Base-by-base conservation (phyloP, 139 green algal species). In the Closterium sp. region DNA sequence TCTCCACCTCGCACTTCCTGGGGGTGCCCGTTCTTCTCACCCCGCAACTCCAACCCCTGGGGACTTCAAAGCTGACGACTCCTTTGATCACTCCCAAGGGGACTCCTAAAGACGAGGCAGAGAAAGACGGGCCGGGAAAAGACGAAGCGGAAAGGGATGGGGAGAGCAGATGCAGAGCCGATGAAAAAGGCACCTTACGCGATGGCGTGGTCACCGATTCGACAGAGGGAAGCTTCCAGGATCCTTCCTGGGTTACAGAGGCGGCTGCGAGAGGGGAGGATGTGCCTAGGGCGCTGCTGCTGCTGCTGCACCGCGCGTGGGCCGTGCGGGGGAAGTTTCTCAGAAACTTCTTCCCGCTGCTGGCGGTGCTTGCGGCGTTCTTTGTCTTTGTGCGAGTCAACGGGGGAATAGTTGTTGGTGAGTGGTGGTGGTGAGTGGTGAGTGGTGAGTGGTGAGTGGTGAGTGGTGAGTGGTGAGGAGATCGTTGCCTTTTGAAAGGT, bases 361-460 rank as follows among this genome's bases (percentile, higher is more conserved):
- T 92, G 89, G 62, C 38, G 1, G 92, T 94, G 22, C 27, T 93
- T 4, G 86, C 50, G 22, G 89, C 31, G 45, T 94, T 90, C 31
- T 70, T 34, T 9, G 95, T 31, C 0, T 99, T 99, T 94, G 94
- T 99, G 10, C 50, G 96, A 0, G 27, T 79, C 11, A 99, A 99
- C 90, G 96, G 96, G 17, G 97, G 98, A 70, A 96, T 99, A 0
- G 96, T 97, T 7, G 92, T 99, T 4, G 98, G 98, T 0, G 32
- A 38, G 32, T 38, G 32, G 4, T 7, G 92, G 99, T 5, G 98
- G 98, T 0, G n/a, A n/a, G n/a, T n/a, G n/a, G n/a, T n/a, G n/a
- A n/a, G n/a, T n/a, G n/a, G n/a, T n/a, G n/a, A n/a, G n/a, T n/a
- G n/a, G n/a, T n/a, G n/a, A n/a, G n/a, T n/a, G n/a, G n/a, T n/a